Conservation (phyloP, 2,329 filamentous ascomycete species). For the Leptographium galeiforme region DNA sequence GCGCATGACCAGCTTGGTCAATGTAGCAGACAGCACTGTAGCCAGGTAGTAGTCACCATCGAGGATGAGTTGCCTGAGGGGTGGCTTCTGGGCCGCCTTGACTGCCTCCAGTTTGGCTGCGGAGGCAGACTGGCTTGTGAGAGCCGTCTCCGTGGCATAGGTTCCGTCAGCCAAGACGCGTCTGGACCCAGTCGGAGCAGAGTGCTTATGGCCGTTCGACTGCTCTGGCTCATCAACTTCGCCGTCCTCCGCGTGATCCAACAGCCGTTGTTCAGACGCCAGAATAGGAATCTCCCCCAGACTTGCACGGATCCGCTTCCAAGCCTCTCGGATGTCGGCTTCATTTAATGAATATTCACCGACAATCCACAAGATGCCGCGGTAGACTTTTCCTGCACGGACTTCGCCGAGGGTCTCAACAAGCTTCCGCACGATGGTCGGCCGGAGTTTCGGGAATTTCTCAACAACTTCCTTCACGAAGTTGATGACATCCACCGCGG, state of each 20-base stretch:
- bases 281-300: slow-evolving; percentile 95
- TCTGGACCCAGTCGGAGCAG: slow-evolving; percentile 69
- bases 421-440: slow-evolving; percentile 75
- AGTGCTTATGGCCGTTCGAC: slow-evolving; percentile 64
- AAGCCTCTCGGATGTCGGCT: slow-evolving; percentile 87
- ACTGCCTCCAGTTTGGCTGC: slow-evolving; percentile 90
- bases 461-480: slow-evolving; percentile 99
- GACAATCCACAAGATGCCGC: slow-evolving; percentile 93
- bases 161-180: slow-evolving; percentile 94
- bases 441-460: slow-evolving; percentile 83
- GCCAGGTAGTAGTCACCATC: slow-evolving; percentile 96
- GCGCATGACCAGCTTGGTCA: slow-evolving; percentile 96
- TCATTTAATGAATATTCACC: slow-evolving; percentile 94
- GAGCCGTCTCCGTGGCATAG: slow-evolving; percentile 89
- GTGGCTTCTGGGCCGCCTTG: slow-evolving; percentile 92
- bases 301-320: slow-evolving; percentile 89
- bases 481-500: slow-evolving; percentile 92
- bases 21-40: slow-evolving; percentile 85
- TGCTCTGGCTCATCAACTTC: slow-evolving; percentile 52
- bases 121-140: slow-evolving; percentile 77
- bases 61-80: slow-evolving; percentile 83
- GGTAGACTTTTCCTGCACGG: slow-evolving; percentile 90
- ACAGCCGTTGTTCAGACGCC: slow-evolving; percentile 79
- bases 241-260: slow-evolving; percentile 70
- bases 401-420: slow-evolving; percentile 88